Conservation (phyloP, 495 filamentous ascomycete genomes). For the Mycothermus thermophilus region DNA sequence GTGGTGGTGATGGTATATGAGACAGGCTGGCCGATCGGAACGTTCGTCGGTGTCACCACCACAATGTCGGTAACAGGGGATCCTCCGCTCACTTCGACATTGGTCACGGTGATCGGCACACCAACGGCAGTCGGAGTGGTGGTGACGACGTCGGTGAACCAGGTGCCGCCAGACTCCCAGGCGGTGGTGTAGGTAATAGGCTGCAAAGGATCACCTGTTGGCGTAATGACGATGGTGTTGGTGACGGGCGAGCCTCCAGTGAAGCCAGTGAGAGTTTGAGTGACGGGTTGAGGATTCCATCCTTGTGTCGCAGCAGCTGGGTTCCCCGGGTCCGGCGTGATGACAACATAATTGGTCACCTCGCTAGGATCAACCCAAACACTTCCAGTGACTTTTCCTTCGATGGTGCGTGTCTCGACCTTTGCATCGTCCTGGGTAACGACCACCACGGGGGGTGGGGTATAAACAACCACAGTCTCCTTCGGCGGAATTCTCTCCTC, state of each 20-base stretch:
- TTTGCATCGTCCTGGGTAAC: too few species aligned
- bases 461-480: too few species aligned
- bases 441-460: too few species aligned
- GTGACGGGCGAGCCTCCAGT: slow-evolving; percentile 10
- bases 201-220: slow-evolving; percentile 4
- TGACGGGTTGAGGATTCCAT: slow-evolving; percentile 7
- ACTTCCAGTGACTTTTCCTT: too few species aligned
- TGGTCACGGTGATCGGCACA: slow-evolving; percentile 12
- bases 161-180: slow-evolving; percentile 9
- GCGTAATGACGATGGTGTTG: slow-evolving; percentile 8
- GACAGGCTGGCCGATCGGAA: neutral
- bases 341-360: slow-evolving; percentile 8
- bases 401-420: too few species aligned
- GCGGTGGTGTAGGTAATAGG: slow-evolving; percentile 10
- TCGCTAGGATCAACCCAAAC: too few species aligned
- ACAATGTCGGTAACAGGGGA: slow-evolving; percentile 4
- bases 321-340: slow-evolving; percentile 5
- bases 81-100: slow-evolving; percentile 14
- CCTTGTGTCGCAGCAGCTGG: too few species aligned
- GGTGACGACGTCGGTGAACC: slow-evolving; percentile 11
- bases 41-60: neutral
- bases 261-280: slow-evolving; percentile 10
- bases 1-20: slow-evolving; percentile 14
- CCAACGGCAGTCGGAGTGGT: slow-evolving; percentile 8
- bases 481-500: slow-evolving; percentile 8